Evolutionary conservation across 2,329 filamentous ascomycete species (phyloP).

Genomic region (Alternaria novae-zelandiae): DNA sequence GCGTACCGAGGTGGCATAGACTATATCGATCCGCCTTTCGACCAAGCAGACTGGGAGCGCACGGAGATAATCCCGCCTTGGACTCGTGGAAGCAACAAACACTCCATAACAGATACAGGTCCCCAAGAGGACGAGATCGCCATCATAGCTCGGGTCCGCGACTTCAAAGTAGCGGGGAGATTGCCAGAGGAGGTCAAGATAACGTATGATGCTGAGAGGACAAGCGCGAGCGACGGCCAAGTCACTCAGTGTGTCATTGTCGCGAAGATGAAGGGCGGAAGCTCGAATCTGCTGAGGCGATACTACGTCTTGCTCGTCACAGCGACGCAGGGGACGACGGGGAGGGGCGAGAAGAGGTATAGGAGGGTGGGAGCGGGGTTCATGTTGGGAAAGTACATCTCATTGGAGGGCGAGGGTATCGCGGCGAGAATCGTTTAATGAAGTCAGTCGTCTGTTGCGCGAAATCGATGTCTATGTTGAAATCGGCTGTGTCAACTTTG

Average conservation of each 20-base stretch:
- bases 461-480: background rate
- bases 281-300: background rate
- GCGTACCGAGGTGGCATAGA: constrained; percentile 23
- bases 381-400: constrained; percentile 24
- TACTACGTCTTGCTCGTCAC: constrained; percentile 21
- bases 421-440: constrained; percentile 8
- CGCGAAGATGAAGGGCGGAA: constrained; percentile 7
- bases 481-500: too few relatives aligned
- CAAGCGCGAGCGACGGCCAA: constrained; percentile 6
- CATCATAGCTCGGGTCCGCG: constrained; percentile 11
- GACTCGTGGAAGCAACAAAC: background rate
- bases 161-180: constrained; percentile 14
- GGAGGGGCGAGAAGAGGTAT: constrained; percentile 7
- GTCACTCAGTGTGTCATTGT: constrained; percentile 18
- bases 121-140: constrained; percentile 1
- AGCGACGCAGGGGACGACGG: background rate
- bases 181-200: constrained; percentile 10
- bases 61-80: constrained; percentile 5
- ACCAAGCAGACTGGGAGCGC: constrained; percentile 2
- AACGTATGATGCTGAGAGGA: constrained; percentile 16
- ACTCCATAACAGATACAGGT: background rate
- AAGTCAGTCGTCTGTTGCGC: background rate
- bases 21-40: constrained; percentile 9
- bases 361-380: constrained; percentile 22
- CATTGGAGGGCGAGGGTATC: constrained; percentile 3